Base-by-base conservation (phyloP, 805 yeast species). In the Saccharomycopsis sp. region DNA sequence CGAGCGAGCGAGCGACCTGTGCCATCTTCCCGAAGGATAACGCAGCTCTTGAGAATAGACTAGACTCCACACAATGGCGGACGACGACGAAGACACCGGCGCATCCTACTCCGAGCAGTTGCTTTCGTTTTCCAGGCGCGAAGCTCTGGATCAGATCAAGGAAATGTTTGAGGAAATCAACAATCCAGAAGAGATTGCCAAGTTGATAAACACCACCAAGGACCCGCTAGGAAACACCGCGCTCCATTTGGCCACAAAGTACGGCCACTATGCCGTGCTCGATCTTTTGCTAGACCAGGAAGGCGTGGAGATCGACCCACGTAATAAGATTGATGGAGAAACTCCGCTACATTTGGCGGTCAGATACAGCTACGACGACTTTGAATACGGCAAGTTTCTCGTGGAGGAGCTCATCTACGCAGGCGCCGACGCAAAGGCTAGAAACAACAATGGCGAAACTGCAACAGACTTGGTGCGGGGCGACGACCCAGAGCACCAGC, bases 261-360 rank as follows among this genome's bases (percentile, higher is more conserved):
- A 77, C 50, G 98, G 97, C 3, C 75, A 84, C 41, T 84, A 80
- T 71, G 96, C 87, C 53, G 82, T 82, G 26, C 65, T 92, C 54
- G 96, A 89, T 56, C 62, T 70, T 38, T 63, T 89, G 15, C 66
- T 89, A 45, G 96, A 89, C 58, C 78, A 80, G 41, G 94, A 84
- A 46, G 95, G 92, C 2, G 87, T 88, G 15, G 95, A 88, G 50
- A 77, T 88, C 22, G 95, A 92, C 58, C 92, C 95, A 1, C 56
- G 61, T 30, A 82, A 82, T 58, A 68, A 76, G 27, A 43, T 71
- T 21, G 80, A 80, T 39, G 88, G 87, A 29, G 88, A 84, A 49
- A 85, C 96, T 1, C 96, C 98, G 10, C 69, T 92, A 48, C 97
- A 89, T 60, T 63, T 73, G 47, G 94, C 95, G 4, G 95, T 80